Conservation (phyloP, 2,329 filamentous ascomycete genomes). For the Neobulgaria alba region DNA sequence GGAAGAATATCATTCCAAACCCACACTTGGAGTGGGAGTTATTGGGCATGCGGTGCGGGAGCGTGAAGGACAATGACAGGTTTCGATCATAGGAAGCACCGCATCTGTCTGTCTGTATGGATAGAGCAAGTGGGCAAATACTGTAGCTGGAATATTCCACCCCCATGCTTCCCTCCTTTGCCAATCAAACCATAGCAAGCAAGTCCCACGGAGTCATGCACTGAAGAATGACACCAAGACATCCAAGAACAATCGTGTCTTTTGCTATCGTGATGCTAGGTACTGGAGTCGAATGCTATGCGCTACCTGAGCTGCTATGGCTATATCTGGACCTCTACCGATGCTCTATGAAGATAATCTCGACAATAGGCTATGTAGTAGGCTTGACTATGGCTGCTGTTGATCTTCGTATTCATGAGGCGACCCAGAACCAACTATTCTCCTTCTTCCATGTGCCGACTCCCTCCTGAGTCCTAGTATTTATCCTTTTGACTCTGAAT, state of each 20-base stretch:
- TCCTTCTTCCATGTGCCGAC: slow-evolving; percentile 9
- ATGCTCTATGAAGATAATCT: slow-evolving; percentile 62
- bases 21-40: too few species aligned
- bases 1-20: too few species aligned
- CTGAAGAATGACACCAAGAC: slow-evolving; percentile 29
- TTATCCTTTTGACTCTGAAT: background rate
- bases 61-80: background rate
- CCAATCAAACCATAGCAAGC: slow-evolving; percentile 5
- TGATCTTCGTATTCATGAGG: slow-evolving; percentile 27
- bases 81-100: background rate
- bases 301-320: slow-evolving; percentile 46
- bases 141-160: background rate
- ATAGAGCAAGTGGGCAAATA: background rate
- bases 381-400: slow-evolving; percentile 30
- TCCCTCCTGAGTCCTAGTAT: background rate
- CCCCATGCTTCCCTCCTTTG: background rate
- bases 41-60: too few species aligned
- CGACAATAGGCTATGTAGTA: slow-evolving; percentile 55
- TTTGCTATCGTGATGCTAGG: slow-evolving; percentile 75
- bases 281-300: slow-evolving; percentile 54
- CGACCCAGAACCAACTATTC: slow-evolving; percentile 14
- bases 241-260: slow-evolving; percentile 36
- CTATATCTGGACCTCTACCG: slow-evolving; percentile 30
- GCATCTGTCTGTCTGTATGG: background rate
- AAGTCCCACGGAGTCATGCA: slow-evolving; percentile 23